A percentile compares a stretch with the other conserved stretches of the same genome.
These are phyloP conservation scores for Colletotrichum lupini DNA, from an alignment of 2,329 filamentous ascomycete genomes.

Conservation along the genomic window DNA sequence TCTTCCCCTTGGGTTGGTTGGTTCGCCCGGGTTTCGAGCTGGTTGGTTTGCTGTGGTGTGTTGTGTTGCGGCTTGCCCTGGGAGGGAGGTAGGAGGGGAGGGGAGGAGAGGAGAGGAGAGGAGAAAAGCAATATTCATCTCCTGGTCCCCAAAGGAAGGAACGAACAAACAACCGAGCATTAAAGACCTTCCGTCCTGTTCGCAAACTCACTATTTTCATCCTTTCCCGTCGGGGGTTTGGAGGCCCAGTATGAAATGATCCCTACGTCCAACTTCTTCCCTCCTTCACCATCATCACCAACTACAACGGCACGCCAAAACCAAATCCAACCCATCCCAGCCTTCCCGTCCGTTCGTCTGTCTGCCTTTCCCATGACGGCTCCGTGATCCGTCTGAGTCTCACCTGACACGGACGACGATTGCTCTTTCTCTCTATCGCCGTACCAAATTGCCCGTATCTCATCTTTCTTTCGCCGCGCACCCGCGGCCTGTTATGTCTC, in stretches of 20 bases:
- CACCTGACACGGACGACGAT: slow-evolving; percentile 10
- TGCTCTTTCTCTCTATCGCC: background rate
- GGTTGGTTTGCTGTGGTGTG: background rate
- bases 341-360: background rate
- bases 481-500: slow-evolving; percentile 13
- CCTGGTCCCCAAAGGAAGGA: slow-evolving; percentile 23
- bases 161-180: slow-evolving; percentile 32
- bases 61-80: slow-evolving; percentile 5
- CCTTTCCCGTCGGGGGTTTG: slow-evolving; percentile 12
- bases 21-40: background rate
- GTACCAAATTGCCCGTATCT: background rate
- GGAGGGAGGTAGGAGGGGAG: background rate
- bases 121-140: slow-evolving; percentile 37
- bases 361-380: slow-evolving; percentile 19
- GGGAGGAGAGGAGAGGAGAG: background rate
- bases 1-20: background rate
- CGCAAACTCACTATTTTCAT: slow-evolving; percentile 19
- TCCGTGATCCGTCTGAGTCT: slow-evolving; percentile 1
- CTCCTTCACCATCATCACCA: background rate
- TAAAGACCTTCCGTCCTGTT: slow-evolving; percentile 23
- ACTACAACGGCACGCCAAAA: background rate
- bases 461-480: background rate
- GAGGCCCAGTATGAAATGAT: slow-evolving; percentile 28
- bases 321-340: background rate
- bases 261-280: slow-evolving; percentile 26